Base-by-base conservation (phyloP, 2,329 filamentous ascomycete species). In the Epichloe uncinata region DNA sequence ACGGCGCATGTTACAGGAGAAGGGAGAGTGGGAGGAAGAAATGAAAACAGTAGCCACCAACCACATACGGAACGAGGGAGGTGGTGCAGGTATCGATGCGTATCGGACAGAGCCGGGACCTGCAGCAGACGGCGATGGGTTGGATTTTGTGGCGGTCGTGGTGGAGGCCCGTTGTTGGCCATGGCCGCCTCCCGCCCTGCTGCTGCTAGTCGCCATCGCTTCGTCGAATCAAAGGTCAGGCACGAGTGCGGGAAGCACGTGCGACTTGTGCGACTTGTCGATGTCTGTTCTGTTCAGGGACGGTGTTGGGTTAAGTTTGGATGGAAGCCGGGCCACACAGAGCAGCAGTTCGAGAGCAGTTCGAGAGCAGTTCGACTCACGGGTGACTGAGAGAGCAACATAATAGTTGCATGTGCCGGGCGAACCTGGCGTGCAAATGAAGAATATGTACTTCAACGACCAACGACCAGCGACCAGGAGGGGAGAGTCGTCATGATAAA, bases 1-100 rank as follows among this genome's bases (percentile, higher is more conserved):
- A 1, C 22, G 22, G 2, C 22, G 7, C 22, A 26, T 26, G 22
- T 7, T 26, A 26, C 22, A 26, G 22, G 6, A 26, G 22, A 8
- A 26, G 6, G 6, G 6, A 2, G 2, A 26, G 22, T 2, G 7
- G 6, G 22, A 26, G 22, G 22, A 7, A 20, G 38, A 0, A 41
- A 11, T n/a, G 16, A 15, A 38, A 38, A 38, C 36, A 38, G 16
- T 38, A 41, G 18, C 18, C n/a, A 7, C 16, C 9, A 61, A 7
- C 16, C 9, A 61, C 73, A 66, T 67, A 77, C 74, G 74, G 61
- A 77, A 78, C 48, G 73, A 74, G 53, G 72, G 71, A 59, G 68
- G 66, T 58, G 72, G 72, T 41, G 69, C 64, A 55, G 71, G 62
- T 54, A 71, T 20, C 4, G 47, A 44, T 20, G 46, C 16, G 34